Base-by-base conservation (phyloP, 352 stramenopile species). In the Phytophthora pseudosyringae region DNA sequence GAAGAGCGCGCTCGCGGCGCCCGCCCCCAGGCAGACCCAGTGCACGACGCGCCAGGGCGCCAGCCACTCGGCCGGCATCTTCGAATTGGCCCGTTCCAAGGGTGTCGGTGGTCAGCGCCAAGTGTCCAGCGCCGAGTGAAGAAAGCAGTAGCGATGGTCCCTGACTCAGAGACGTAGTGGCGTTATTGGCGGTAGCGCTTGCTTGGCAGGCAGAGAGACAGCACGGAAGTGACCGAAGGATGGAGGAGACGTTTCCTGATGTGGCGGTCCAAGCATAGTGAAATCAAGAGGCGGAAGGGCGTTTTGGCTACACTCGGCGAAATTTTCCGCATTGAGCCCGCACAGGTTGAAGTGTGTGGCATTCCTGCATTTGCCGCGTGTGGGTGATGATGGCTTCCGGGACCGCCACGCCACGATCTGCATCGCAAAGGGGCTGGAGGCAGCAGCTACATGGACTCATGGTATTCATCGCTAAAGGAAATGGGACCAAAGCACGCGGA, bases 21-120 rank as follows among this genome's bases (percentile, higher is more conserved):
- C 78, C 16, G 64, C 36, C 13, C 75, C 63, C 29, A 91, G 71
- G 61, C 65, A 66, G 12, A 45, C 53, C 83, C 80, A 91, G 54
- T 89, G 80, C 53, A 84, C 73, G 49, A 68, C 75, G 16, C 67
- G 38, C 73, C 78, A 91, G 28, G 56, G 44, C 38, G 66, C 43
- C 29, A 89, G 55, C 82, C 80, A 88, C n/a, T 49, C 47, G 10
- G 55, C 32, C 31, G 62, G 52, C 44, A 57, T 61, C 31, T 47
- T 47, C 15, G 25, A 36, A 47, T 58, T 28, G 8, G 16, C 16
- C 12, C 12, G 26, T 40, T 2, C 21, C 21, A 21, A 1, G 21
- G 21, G 21, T 21, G 21, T 21, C 21, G 35, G 29, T 67, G 15
- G 43, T 40, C 49, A 61, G 49, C 25, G n/a, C 9, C 8, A 65